Percentiles rank a stretch among this genome's conserved stretches.
These are phyloP conservation scores for Teratosphaeriaceae sp. DNA, from an alignment of 2,329 filamentous ascomycete genomes.

Conservation along the genomic window DNA sequence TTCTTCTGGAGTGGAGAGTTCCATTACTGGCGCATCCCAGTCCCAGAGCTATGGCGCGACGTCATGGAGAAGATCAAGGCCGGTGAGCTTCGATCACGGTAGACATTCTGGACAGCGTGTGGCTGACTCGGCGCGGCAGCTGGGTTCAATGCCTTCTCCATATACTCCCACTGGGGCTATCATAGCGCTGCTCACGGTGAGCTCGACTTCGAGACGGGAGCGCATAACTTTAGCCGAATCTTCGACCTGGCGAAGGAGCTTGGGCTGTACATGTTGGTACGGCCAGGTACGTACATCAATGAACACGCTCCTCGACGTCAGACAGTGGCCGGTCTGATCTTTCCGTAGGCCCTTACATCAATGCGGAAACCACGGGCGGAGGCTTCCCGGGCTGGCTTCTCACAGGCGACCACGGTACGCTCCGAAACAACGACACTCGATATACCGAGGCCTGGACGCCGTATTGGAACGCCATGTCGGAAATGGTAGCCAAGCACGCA, in stretches of 20 bases:
- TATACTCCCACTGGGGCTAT: slow-evolving; percentile 25
- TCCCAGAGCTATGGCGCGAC: slow-evolving; percentile 45
- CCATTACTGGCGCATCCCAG: slow-evolving; percentile 47
- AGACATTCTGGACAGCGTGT: slow-evolving; percentile 28
- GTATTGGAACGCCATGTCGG: slow-evolving; percentile 42
- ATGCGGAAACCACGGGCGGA: slow-evolving; percentile 55
- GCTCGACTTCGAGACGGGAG: background rate
- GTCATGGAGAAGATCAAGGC: slow-evolving; percentile 46
- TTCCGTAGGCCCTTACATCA: slow-evolving; percentile 55
- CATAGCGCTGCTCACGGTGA: slow-evolving; percentile 31
- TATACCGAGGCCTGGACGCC: slow-evolving; percentile 43
- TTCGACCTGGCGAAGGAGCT: slow-evolving; percentile 49
- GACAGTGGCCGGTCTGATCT: background rate
- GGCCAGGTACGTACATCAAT: slow-evolving; percentile 47
- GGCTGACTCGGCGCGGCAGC: slow-evolving; percentile 41
- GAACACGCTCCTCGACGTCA: too few relatives aligned
- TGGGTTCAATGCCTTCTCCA: slow-evolving; percentile 14
- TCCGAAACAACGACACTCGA: slow-evolving; percentile 45
- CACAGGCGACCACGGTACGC: slow-evolving; percentile 50
- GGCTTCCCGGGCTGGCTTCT: slow-evolving; percentile 58
- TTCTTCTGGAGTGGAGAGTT: slow-evolving; percentile 50
- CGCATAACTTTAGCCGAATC: slow-evolving; percentile 26
- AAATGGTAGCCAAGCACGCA: slow-evolving; percentile 46
- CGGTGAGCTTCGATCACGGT: slow-evolving; percentile 24
- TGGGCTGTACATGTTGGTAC: slow-evolving; percentile 48